Evolutionary conservation across 1,139 yeast species (phyloP).

Genomic region (Nakaseomyces nivariensis): DNA sequence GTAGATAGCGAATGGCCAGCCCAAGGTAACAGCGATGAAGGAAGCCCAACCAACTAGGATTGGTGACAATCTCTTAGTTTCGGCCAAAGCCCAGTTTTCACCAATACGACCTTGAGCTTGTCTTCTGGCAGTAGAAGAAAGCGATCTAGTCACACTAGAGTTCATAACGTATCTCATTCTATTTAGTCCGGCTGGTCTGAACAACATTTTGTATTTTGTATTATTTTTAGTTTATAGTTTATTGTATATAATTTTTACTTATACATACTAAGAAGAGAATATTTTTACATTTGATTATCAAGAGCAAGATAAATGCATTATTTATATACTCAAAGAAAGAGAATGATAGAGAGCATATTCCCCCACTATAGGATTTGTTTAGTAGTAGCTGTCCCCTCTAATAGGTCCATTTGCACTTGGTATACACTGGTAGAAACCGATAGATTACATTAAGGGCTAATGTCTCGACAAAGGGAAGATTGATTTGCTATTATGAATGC

Average conservation of each 20-base stretch:
- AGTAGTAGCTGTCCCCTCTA: too few relatives aligned
- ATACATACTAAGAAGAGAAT: background rate
- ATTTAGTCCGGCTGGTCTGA: slow-evolving; percentile 2
- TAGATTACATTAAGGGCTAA: too few relatives aligned
- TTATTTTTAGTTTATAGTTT: background rate
- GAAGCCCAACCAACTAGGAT: slow-evolving; percentile 15
- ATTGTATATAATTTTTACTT: background rate
- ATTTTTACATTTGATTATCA: too few relatives aligned
- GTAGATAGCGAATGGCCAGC: slow-evolving; percentile 22
- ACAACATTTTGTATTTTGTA: background rate
- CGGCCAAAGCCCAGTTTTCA: slow-evolving; percentile 16
- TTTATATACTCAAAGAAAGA: too few relatives aligned
- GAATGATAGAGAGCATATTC: too few relatives aligned
- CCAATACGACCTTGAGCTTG: slow-evolving; percentile 11
- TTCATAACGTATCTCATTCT: slow-evolving; percentile 4
- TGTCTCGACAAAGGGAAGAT: too few relatives aligned
- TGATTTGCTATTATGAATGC: too few relatives aligned
- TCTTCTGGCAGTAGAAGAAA: slow-evolving; percentile 8
- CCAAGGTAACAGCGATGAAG: slow-evolving; percentile 14
- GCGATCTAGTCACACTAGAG: slow-evolving; percentile 1
- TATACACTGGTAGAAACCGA: too few relatives aligned
- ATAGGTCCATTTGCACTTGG: too few relatives aligned
- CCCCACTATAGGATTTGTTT: too few relatives aligned
- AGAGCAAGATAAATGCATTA: too few relatives aligned
- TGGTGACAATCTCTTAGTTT: slow-evolving; percentile 16